Percentiles rank a stretch among this genome's conserved stretches.
phyloP scores from a whole-genome alignment of 768 basidiomycete genomes.

The Pulveroboletus frians region DNA sequence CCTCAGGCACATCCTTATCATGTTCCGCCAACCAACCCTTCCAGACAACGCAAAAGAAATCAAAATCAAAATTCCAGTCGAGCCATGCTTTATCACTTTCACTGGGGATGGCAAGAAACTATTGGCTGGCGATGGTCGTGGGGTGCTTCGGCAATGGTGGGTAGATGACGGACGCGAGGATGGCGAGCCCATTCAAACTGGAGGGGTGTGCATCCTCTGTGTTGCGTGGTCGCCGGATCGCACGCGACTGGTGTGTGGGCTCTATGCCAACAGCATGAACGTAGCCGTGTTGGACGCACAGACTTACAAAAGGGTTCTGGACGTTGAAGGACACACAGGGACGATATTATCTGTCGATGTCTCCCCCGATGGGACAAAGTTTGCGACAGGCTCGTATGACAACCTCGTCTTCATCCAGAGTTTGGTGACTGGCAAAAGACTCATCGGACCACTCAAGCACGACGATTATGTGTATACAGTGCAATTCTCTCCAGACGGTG shows the following conservation, averaged over 20 bases:
- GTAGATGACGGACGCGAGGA: not conserved
- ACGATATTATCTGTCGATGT: not conserved
- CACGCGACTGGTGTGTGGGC: constrained; percentile 2
- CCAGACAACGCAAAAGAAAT: not conserved
- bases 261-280: not conserved
- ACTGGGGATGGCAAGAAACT: not conserved
- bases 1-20: too few species aligned
- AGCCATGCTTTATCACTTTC: not conserved
- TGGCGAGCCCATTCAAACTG: not conserved
- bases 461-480: not conserved
- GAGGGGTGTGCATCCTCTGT: not conserved
- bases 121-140: not conserved
- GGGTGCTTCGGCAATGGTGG: not conserved
- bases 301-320: not conserved
- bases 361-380: too few species aligned
- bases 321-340: not conserved
- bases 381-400: not conserved
- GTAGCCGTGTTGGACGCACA: not conserved
- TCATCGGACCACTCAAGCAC: not conserved
- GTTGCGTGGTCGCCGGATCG: not conserved
- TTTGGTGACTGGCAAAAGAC: not conserved
- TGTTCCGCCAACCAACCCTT: not conserved
- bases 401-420: not conserved
- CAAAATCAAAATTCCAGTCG: not conserved
- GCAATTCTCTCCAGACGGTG: too few species aligned